Evolutionary conservation across 2,329 filamentous ascomycete genomes (phyloP).

Genomic region (Huntiella abstrusa): DNA sequence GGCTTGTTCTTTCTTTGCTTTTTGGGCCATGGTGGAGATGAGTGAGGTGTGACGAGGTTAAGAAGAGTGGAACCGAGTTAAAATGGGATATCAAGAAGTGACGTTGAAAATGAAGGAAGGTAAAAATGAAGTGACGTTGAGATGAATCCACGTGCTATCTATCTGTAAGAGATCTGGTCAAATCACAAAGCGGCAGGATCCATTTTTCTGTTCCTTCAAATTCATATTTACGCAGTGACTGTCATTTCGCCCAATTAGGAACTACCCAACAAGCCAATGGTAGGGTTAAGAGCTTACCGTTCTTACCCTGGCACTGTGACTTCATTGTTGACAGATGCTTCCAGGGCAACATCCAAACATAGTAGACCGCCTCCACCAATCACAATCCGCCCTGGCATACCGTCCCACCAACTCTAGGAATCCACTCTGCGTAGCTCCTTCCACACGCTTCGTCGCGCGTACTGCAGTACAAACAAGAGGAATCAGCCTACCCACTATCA

Average conservation of each 20-base stretch:
- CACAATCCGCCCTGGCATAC: background rate
- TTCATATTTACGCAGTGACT: background rate
- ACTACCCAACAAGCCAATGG: background rate
- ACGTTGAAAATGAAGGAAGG: background rate
- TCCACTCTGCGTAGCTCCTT: no score
- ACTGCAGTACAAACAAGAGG: background rate
- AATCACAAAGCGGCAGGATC: background rate
- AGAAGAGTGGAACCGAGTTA: background rate
- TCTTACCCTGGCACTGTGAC: background rate
- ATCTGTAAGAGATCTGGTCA: conserved; percentile 3
- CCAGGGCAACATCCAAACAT: conserved; percentile 10
- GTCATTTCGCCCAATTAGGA: no score
- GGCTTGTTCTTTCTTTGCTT: conserved; percentile 47
- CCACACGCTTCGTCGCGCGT: background rate
- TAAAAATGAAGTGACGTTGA: background rate
- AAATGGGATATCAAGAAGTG: background rate
- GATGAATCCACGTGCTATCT: background rate
- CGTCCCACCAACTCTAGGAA: no score
- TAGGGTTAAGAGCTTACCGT: background rate
- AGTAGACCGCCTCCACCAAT: background rate
- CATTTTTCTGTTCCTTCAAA: background rate
- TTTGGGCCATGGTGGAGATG: conserved; percentile 36
- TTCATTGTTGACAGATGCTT: conserved; percentile 4
- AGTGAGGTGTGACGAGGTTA: background rate
- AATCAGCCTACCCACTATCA: no score